phyloP scores from a whole-genome alignment of 169 alveolate genomes.

The Neospora caninum region DNA sequence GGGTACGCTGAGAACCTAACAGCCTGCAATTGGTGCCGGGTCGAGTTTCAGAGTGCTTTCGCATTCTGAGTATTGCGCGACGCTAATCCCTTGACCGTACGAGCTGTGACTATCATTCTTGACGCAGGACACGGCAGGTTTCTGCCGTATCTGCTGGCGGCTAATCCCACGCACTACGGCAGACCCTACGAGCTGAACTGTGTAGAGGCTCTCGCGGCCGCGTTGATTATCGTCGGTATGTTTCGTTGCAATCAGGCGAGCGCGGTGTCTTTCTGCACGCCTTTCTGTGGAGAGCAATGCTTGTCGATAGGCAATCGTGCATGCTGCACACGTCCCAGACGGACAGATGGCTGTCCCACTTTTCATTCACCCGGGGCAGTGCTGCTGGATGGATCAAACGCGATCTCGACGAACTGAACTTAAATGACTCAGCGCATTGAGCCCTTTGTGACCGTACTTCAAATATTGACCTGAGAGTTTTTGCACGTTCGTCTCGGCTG shows the following conservation, averaged over 20 bases:
- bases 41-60: no score
- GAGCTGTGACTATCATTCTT: not conserved
- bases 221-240: constrained; percentile 86
- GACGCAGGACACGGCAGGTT: constrained; percentile 52
- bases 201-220: constrained; percentile 96
- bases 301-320: not conserved
- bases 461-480: no score
- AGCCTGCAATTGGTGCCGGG: no score
- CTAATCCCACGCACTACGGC: constrained; percentile 96
- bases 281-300: not conserved
- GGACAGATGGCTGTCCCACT: not conserved
- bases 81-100: no score
- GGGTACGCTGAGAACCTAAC: no score
- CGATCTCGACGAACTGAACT: no score
- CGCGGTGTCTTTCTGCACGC: not conserved
- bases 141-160: constrained; percentile 92
- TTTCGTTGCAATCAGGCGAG: not conserved
- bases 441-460: no score
- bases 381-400: no score
- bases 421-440: no score
- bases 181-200: constrained; percentile 93
- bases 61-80: no score
- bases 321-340: not conserved
- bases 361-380: not conserved
- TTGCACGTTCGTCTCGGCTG: no score